phyloP scores from a whole-genome alignment of 805 yeast genomes.

The Hanseniaspora lindneri region DNA sequence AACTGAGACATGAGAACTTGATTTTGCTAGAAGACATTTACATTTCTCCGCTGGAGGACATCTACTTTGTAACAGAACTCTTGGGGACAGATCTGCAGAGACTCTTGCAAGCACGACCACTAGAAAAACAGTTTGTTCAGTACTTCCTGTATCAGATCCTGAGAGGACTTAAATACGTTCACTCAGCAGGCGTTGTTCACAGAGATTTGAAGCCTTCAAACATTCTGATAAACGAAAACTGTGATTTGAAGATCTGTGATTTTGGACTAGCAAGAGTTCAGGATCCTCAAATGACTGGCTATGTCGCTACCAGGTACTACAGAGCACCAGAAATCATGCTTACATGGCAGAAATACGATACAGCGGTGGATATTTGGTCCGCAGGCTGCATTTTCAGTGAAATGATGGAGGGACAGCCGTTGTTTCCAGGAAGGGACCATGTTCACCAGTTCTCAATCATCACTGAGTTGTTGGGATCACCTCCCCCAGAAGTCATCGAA shows the following conservation, averaged over 20 bases:
- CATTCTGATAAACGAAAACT: slow-evolving; percentile 75
- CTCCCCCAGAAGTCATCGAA: slow-evolving; percentile 90
- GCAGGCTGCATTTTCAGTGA: slow-evolving; percentile 96
- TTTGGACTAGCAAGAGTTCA: slow-evolving; percentile 93
- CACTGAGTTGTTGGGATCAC: slow-evolving; percentile 90
- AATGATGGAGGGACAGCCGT: slow-evolving; percentile 93
- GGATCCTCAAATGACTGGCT: slow-evolving; percentile 98
- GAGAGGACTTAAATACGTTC: slow-evolving; percentile 80
- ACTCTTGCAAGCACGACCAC: slow-evolving; percentile 78
- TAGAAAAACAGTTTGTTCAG: slow-evolving; percentile 92
- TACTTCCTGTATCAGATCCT: slow-evolving; percentile 90
- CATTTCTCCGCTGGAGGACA: slow-evolving; percentile 88
- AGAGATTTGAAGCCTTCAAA: slow-evolving; percentile 80
- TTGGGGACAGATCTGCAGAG: slow-evolving; percentile 95
- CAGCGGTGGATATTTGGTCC: slow-evolving; percentile 95
- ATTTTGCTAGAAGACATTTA: slow-evolving; percentile 89
- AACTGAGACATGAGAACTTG: slow-evolving; percentile 85
- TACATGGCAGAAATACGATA: slow-evolving; percentile 95
- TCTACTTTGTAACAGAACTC: slow-evolving; percentile 88
- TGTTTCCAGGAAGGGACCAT: slow-evolving; percentile 96
- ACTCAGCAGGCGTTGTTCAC: slow-evolving; percentile 84
- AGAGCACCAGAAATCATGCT: slow-evolving; percentile 98
- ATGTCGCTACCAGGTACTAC: slow-evolving; percentile 89
- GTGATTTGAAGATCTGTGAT: slow-evolving; percentile 84
- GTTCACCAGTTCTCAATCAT: slow-evolving; percentile 96